phyloP scores from a whole-genome alignment of 139 green algal genomes.

The Desmodesmus armatus region DNA sequence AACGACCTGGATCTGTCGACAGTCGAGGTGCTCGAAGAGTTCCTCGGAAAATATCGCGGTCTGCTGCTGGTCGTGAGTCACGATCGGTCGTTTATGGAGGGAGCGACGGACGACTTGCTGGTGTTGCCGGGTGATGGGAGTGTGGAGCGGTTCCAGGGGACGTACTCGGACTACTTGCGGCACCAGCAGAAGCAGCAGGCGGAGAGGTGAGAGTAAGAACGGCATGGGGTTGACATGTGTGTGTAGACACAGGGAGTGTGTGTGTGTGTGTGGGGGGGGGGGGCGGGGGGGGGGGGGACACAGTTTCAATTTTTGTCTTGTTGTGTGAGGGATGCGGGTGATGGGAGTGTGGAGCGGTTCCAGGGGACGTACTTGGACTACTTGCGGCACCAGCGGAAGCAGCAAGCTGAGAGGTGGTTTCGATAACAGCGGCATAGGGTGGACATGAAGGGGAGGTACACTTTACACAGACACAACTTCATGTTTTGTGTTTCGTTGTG shows the following conservation, averaged over 20 bases:
- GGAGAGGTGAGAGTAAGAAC: no score
- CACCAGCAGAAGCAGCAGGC: conserved; percentile 48
- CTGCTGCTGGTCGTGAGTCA: conserved; percentile 82
- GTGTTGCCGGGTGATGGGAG: conserved; percentile 79
- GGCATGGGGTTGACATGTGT: neutral
- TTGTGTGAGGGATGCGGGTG: no score
- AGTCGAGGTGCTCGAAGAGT: conserved; percentile 71
- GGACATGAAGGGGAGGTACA: no score
- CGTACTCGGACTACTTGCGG: conserved; percentile 67
- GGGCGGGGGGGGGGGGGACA: neutral
- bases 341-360: conserved; percentile 74
- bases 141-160: conserved; percentile 74
- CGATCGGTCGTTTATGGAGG: conserved; percentile 86
- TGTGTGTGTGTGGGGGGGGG: no score
- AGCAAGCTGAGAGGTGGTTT: no score
- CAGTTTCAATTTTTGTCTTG: no score
- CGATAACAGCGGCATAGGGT: neutral
- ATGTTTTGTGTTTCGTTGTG: no score
- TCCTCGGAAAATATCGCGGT: conserved; percentile 28
- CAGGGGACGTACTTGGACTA: conserved; percentile 73
- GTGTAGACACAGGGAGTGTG: no score
- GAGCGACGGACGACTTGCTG: conserved; percentile 70
- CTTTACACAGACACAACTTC: no score
- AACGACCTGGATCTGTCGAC: conserved; percentile 85
- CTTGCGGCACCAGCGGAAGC: conserved; percentile 51